Conservation (phyloP, 805 yeast genomes). For the Metschnikowia vanudenii region DNA sequence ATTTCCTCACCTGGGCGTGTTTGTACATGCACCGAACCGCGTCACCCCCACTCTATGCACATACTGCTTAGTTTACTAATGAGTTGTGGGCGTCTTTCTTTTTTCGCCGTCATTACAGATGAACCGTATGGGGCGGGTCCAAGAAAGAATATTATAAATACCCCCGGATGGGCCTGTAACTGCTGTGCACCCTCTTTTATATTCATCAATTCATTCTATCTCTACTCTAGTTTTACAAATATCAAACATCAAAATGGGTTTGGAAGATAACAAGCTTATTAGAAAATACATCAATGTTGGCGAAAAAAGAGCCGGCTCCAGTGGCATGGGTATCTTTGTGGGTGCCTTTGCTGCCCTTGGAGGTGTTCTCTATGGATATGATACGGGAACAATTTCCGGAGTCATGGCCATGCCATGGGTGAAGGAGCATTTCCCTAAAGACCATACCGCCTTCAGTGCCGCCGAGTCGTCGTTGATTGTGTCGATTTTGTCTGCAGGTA, state of each 20-base stretch:
- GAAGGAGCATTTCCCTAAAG: slow-evolving; percentile 25
- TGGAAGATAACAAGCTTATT: slow-evolving; percentile 34
- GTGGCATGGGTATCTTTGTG: slow-evolving; percentile 40
- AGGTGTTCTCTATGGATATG: slow-evolving; percentile 43
- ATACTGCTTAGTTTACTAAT: neutral
- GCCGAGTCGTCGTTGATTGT: slow-evolving; percentile 27
- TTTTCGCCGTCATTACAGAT: no score
- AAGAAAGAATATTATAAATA: slow-evolving; percentile 4
- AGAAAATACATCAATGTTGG: slow-evolving; percentile 42
- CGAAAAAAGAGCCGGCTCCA: slow-evolving; percentile 46
- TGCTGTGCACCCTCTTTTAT: neutral
- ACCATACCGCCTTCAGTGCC: slow-evolving; percentile 20
- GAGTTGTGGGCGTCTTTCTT: no score
- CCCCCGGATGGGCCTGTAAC: neutral
- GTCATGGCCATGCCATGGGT: slow-evolving; percentile 42
- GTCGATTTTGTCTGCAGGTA: slow-evolving; percentile 40
- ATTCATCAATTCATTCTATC: neutral
- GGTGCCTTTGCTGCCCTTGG: slow-evolving; percentile 43
- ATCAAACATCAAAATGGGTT: slow-evolving; percentile 29
- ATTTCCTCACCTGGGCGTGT: slow-evolving; percentile 3
- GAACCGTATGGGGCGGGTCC: neutral
- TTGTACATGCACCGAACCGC: neutral
- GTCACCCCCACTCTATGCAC: neutral
- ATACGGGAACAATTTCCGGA: slow-evolving; percentile 44
- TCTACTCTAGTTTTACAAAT: neutral